These are phyloP conservation scores for Eremothecium cymbalariae DNA, from an alignment of 1,139 yeast species.

Conservation along the genomic window DNA sequence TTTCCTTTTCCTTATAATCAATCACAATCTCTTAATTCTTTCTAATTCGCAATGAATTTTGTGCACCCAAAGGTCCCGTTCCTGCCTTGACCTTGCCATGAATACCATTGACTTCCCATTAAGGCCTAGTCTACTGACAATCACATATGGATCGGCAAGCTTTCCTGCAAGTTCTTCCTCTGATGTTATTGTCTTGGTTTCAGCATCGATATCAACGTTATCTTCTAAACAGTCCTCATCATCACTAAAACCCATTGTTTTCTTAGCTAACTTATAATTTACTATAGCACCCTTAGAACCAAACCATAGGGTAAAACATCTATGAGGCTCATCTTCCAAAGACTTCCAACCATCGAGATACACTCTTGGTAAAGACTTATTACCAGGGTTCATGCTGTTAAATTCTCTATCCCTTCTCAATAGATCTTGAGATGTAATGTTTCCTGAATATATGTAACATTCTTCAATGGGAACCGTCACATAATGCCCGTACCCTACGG, in stretches of 20 bases:
- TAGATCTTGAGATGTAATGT: slow-evolving; percentile 50
- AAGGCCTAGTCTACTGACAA: slow-evolving; percentile 52
- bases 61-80: slow-evolving; percentile 76
- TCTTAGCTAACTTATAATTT: not conserved
- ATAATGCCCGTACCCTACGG: slow-evolving; percentile 41
- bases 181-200: not conserved
- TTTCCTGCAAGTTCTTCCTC: slow-evolving; percentile 8
- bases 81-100: slow-evolving; percentile 74
- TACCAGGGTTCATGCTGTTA: slow-evolving; percentile 46
- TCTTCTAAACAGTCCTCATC: slow-evolving; percentile 15
- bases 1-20: too few relatives aligned
- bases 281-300: slow-evolving; percentile 42
- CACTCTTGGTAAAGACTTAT: slow-evolving; percentile 55
- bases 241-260: slow-evolving; percentile 8
- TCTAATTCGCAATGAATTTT: slow-evolving; percentile 58
- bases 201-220: slow-evolving; percentile 6
- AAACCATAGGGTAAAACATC: slow-evolving; percentile 82
- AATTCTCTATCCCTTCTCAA: slow-evolving; percentile 40
- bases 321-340: slow-evolving; percentile 58
- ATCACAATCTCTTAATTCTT: slow-evolving; percentile 42
- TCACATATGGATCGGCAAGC: slow-evolving; percentile 35
- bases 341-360: slow-evolving; percentile 82
- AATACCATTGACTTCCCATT: slow-evolving; percentile 65
- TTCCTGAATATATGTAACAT: slow-evolving; percentile 72
- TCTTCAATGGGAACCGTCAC: slow-evolving; percentile 53